A percentile compares a stretch with the other conserved stretches of the same genome.
Conservation (phyloP, 2,329 filamentous ascomycete genomes). For the Aspergillus sp. region DNA sequence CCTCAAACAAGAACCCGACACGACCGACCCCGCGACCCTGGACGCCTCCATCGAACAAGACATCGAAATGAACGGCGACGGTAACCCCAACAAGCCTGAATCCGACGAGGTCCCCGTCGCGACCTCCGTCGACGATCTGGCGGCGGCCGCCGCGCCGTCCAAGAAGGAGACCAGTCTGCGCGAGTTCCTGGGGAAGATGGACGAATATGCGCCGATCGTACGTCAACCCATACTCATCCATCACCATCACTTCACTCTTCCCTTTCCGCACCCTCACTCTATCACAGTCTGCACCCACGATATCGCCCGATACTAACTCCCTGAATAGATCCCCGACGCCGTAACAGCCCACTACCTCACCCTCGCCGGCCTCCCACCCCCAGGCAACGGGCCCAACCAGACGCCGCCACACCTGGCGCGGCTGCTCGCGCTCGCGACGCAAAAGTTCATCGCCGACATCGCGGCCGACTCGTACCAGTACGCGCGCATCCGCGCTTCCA, state of each 20-base stretch:
- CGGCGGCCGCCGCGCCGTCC: conserved; percentile 57
- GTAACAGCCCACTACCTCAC: conserved; percentile 98
- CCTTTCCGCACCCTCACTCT: neutral
- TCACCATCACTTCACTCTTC: conserved; percentile 7
- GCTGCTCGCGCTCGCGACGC: conserved; percentile 92
- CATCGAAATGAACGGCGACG: conserved; percentile 33
- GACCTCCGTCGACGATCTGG: conserved; percentile 44
- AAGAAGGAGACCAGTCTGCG: conserved; percentile 91
- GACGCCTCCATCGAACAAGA: conserved; percentile 38
- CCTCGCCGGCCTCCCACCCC: conserved; percentile 87
- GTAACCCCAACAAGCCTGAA: conserved; percentile 15
- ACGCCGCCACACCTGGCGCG: conserved; percentile 79
- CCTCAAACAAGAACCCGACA: conserved; percentile 24
- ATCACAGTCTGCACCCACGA: neutral
- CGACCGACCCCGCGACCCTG: conserved; percentile 23
- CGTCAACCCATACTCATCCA: conserved; percentile 15
- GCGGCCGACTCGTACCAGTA: conserved; percentile 98
- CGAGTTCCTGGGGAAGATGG: conserved; percentile 94
- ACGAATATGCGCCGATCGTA: conserved; percentile 97
- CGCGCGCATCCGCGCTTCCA: conserved; percentile 89
- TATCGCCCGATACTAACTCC: conserved; percentile 4
- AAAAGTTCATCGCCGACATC: conserved; percentile 98
- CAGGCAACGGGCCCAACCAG: conserved; percentile 75
- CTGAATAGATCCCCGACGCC: conserved; percentile 81
- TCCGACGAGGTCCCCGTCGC: conserved; percentile 16